A percentile compares a stretch with the other conserved stretches of the same genome.
phyloP scores from a whole-genome alignment of 495 filamentous ascomycete genomes.

The Penicillium egyptiacum region DNA sequence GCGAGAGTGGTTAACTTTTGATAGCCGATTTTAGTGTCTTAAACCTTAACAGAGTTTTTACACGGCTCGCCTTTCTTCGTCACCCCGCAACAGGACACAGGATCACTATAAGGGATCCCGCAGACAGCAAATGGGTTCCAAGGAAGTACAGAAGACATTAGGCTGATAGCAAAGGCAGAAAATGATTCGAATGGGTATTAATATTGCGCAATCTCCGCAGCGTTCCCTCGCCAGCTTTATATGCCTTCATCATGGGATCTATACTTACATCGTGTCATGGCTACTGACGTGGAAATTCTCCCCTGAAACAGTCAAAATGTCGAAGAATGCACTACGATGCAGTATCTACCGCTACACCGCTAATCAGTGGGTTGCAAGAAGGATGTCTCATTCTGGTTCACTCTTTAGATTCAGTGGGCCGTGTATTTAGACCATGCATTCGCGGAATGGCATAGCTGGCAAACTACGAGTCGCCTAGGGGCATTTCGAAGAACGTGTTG shows the following conservation, averaged over 20 bases:
- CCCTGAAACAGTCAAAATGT: not conserved
- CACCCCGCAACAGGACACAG: conserved; percentile 3
- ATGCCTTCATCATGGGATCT: not conserved
- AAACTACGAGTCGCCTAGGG: not conserved
- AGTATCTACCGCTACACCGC: not conserved
- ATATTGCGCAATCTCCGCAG: conserved; percentile 1
- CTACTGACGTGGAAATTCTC: not conserved
- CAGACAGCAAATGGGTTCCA: conserved; percentile 1
- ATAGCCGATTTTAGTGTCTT: conserved; percentile 3
- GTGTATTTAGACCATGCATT: not conserved
- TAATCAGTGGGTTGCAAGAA: not conserved
- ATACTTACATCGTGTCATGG: not conserved
- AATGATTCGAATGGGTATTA: not conserved
- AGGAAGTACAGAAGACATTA: not conserved
- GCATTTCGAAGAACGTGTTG: not conserved
- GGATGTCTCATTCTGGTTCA: conserved; percentile 1
- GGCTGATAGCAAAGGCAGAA: not conserved
- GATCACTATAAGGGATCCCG: not conserved
- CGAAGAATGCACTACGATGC: not conserved
- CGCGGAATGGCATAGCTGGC: not conserved
- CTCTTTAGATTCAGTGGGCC: not conserved
- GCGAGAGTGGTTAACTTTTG: conserved; percentile 1
- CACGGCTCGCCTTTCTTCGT: not conserved
- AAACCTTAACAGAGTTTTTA: conserved; percentile 2
- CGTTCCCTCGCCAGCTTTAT: conserved; percentile 6